Conservation (phyloP, 768 basidiomycete species). For the Rhodosporidiobolus odoratus region DNA sequence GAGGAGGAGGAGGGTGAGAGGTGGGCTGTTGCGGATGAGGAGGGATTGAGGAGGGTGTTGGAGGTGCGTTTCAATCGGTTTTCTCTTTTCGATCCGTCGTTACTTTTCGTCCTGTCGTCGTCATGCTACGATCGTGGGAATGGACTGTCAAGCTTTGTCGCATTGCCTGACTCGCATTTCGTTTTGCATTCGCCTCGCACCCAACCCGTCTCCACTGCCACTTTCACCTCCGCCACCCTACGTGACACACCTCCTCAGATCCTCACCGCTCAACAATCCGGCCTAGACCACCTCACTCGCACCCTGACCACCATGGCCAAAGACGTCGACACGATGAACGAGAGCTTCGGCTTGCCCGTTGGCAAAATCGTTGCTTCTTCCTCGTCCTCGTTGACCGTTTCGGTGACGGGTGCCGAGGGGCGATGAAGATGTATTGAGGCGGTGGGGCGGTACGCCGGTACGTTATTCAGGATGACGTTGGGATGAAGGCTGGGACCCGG, state of each 20-base stretch:
- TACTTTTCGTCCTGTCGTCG: background rate
- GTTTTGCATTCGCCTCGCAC: too few species aligned
- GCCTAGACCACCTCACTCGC: conserved; percentile 71
- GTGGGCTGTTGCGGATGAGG: conserved; percentile 83
- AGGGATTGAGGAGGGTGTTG: conserved; percentile 68
- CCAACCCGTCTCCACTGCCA: background rate
- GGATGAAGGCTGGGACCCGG: too few species aligned
- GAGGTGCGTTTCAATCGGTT: conserved; percentile 55
- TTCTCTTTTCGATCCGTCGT: background rate
- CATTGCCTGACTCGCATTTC: too few species aligned
- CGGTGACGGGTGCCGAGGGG: too few species aligned
- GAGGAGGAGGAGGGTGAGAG: conserved; percentile 56
- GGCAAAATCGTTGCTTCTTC: too few species aligned
- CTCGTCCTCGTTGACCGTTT: too few species aligned
- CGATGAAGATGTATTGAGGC: too few species aligned
- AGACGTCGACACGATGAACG: conserved; percentile 60
- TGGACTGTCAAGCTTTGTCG: too few species aligned
- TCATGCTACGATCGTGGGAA: too few species aligned
- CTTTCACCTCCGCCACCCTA: background rate
- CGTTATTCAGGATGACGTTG: too few species aligned
- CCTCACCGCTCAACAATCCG: conserved; percentile 69
- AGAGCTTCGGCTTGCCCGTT: conserved; percentile 33
- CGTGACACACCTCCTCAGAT: too few species aligned
- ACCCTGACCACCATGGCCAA: conserved; percentile 61
- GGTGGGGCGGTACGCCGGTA: too few species aligned